Conservation (phyloP, 805 yeast species). For the Metschnikowia lunata region DNA sequence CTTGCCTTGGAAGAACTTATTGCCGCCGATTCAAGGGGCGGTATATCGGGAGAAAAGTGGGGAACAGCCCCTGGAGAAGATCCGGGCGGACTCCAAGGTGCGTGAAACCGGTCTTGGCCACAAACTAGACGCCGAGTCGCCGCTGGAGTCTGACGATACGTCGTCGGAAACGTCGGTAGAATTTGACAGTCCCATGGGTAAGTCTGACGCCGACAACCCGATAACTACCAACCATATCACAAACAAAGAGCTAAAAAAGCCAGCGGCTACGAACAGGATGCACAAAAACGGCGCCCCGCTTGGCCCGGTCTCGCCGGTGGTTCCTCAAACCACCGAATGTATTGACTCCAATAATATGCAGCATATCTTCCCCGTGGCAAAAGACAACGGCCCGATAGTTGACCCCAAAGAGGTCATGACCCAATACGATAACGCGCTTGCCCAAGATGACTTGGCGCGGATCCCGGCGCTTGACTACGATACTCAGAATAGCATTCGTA, state of each 20-base stretch:
- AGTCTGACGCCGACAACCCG: too few relatives aligned
- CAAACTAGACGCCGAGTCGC: slow-evolving; percentile 9
- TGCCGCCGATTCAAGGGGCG: slow-evolving; percentile 91
- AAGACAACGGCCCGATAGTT: slow-evolving; percentile 27
- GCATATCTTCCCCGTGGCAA: slow-evolving; percentile 30
- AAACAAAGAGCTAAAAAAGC: slow-evolving; percentile 4
- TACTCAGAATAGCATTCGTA: slow-evolving; percentile 57
- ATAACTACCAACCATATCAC: too few relatives aligned
- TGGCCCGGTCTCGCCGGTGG: slow-evolving; percentile 44
- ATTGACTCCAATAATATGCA: slow-evolving; percentile 35
- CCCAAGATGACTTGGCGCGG: slow-evolving; percentile 49
- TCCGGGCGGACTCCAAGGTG: neutral
- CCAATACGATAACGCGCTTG: slow-evolving; percentile 53
- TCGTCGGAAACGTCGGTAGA: slow-evolving; percentile 13
- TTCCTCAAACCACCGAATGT: slow-evolving; percentile 44
- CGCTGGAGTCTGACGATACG: slow-evolving; percentile 4
- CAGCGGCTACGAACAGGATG: neutral
- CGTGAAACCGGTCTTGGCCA: neutral
- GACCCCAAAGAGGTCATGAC: slow-evolving; percentile 53
- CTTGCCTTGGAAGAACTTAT: slow-evolving; percentile 62
- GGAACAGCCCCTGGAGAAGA: neutral
- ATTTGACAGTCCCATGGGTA: neutral
- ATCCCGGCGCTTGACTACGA: slow-evolving; percentile 64
- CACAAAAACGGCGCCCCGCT: slow-evolving; percentile 35
- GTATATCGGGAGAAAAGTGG: slow-evolving; percentile 13